Percentiles rank a stretch among this genome's conserved stretches.
Conservation (phyloP, 169 alveolate genomes). For the Prorocentrum cordatum region DNA sequence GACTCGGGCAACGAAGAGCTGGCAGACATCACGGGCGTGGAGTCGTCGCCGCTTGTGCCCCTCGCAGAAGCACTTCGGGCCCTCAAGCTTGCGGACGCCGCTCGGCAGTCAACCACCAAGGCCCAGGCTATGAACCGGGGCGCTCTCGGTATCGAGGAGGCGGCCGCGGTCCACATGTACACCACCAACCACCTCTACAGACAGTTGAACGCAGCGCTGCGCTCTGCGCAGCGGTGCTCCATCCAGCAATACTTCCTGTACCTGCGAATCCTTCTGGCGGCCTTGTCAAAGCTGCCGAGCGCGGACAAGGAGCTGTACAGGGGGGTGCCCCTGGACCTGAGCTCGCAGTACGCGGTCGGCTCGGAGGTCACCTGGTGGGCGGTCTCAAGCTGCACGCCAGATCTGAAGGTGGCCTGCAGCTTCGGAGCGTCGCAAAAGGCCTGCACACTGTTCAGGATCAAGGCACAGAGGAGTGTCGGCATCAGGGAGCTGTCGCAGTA, state of each 20-base stretch:
- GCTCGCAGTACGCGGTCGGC: constrained; percentile 28
- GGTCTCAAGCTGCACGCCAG: constrained; percentile 30
- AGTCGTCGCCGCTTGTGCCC: background rate
- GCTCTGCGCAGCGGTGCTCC: background rate
- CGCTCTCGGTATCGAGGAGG: no score
- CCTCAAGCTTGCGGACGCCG: no score
- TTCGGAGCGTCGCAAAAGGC: background rate
- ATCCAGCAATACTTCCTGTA: constrained; percentile 13
- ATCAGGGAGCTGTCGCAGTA: constrained; percentile 38
- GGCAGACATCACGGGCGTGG: background rate
- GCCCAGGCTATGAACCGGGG: no score
- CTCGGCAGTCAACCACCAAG: no score
- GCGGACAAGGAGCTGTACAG: constrained; percentile 22
- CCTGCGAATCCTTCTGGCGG: background rate
- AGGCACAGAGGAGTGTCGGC: constrained; percentile 6
- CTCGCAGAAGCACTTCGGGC: no score
- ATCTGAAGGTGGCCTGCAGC: constrained; percentile 8
- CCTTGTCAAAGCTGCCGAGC: constrained; percentile 27
- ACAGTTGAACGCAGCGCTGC: background rate
- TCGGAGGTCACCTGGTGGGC: constrained; percentile 55
- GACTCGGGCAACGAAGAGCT: background rate
- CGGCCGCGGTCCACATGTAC: constrained; percentile 44
- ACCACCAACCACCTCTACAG: constrained; percentile 61
- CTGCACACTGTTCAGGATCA: constrained; percentile 16
- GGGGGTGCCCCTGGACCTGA: background rate